Conservation (phyloP, 1,284 basidiomycete species). For the Cryptococcus sp. region DNA sequence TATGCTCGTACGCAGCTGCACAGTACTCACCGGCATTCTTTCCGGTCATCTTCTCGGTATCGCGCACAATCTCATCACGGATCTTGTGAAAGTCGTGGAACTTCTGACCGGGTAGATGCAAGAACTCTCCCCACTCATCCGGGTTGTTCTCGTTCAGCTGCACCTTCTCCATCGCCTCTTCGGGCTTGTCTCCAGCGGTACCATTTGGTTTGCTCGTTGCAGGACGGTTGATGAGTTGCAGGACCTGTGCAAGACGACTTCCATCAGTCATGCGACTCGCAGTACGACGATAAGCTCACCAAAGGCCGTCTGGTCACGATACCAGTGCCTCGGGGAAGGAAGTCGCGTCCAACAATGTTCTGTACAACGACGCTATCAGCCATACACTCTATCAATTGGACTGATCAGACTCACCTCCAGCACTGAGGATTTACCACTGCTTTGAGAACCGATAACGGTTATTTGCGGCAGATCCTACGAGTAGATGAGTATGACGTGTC, state of each 20-base stretch:
- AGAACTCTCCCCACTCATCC: slow-evolving; percentile 98
- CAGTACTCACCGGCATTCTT: slow-evolving; percentile 71
- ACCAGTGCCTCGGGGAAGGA: slow-evolving; percentile 93
- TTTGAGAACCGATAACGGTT: slow-evolving; percentile 60
- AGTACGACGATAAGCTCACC: slow-evolving; percentile 54
- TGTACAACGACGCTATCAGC: slow-evolving; percentile 44
- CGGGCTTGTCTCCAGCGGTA: slow-evolving; percentile 29
- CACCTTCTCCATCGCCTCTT: slow-evolving; percentile 40
- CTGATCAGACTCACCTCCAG: slow-evolving; percentile 51
- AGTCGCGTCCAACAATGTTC: slow-evolving; percentile 97
- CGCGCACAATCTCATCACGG: slow-evolving; percentile 90
- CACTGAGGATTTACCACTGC: slow-evolving; percentile 60
- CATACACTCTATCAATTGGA: neutral
- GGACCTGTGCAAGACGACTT: slow-evolving; percentile 60
- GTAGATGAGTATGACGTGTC: neutral
- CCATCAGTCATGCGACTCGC: neutral
- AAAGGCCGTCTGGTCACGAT: slow-evolving; percentile 95
- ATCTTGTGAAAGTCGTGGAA: slow-evolving; percentile 98
- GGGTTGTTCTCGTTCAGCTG: slow-evolving; percentile 67
- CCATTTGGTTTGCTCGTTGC: slow-evolving; percentile 61
- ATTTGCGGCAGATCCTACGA: slow-evolving; percentile 60
- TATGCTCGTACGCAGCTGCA: neutral
- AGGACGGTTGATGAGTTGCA: slow-evolving; percentile 89
- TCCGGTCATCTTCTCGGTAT: slow-evolving; percentile 97
- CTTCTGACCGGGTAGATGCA: slow-evolving; percentile 93